Conservation (phyloP, 305 asterid genomes). For the Stenogyne calaminthoides region DNA sequence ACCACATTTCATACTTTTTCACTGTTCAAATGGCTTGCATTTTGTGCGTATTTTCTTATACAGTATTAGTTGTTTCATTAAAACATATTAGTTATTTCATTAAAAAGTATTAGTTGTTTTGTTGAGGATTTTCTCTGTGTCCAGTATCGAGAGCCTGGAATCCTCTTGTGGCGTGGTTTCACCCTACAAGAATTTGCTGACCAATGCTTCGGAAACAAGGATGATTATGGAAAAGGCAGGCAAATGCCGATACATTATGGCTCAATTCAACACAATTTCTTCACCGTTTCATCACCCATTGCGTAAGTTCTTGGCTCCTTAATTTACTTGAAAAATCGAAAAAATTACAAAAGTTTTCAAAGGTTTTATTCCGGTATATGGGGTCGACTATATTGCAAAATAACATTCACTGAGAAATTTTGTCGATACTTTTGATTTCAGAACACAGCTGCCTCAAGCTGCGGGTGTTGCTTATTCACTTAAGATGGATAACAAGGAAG, state of each 20-base stretch:
- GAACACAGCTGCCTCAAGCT: conserved; percentile 98
- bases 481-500: conserved; percentile 81
- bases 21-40: too few species aligned
- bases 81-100: too few species aligned
- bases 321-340: background rate
- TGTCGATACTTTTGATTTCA: conserved; percentile 27
- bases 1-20: too few species aligned
- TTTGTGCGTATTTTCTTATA: too few species aligned
- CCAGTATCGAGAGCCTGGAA: conserved; percentile 92
- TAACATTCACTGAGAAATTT: background rate
- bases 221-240: conserved; percentile 82
- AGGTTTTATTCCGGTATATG: background rate
- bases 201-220: conserved; percentile 77
- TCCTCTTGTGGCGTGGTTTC: conserved; percentile 91
- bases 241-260: conserved; percentile 98
- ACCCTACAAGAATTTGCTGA: conserved; percentile 73
- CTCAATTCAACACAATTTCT: conserved; percentile 62
- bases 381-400: background rate
- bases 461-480: conserved; percentile 94
- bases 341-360: background rate
- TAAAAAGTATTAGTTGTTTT: too few species aligned
- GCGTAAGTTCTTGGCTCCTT: conserved; percentile 49
- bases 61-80: too few species aligned
- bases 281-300: conserved; percentile 84
- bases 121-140: background rate